phyloP scores from a whole-genome alignment of 176 grass and related monocot genomes.

The Hyparrhenia diplandra region DNA sequence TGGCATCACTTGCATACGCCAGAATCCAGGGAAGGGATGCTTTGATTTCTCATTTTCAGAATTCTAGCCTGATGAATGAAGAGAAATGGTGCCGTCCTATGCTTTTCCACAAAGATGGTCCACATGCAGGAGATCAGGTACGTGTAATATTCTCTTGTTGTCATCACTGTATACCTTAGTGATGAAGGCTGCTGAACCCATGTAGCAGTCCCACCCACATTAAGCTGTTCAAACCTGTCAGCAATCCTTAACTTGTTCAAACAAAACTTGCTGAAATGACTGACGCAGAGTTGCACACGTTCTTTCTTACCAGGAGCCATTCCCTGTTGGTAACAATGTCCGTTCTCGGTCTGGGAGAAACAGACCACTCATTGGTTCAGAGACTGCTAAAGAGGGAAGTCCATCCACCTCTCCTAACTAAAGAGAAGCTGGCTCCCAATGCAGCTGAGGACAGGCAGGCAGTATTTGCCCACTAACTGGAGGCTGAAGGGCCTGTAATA shows the following conservation, averaged over 20 bases:
- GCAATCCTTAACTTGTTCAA: no score
- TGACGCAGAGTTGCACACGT: neutral
- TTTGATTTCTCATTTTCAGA: constrained; percentile 89
- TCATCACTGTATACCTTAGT: neutral
- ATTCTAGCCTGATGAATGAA: constrained; percentile 97
- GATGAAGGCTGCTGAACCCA: no score
- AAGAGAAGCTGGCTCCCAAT: constrained; percentile 15
- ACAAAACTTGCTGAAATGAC: no score
- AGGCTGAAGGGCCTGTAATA: constrained; percentile 31
- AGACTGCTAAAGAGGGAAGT: constrained; percentile 22
- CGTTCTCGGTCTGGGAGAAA: constrained; percentile 47
- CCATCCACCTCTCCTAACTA: constrained; percentile 27
- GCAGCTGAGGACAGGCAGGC: neutral
- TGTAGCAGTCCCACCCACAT: no score
- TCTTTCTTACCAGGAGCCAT: constrained; percentile 64
- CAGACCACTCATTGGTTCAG: constrained; percentile 28
- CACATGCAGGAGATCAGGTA: constrained; percentile 86
- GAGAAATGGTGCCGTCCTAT: constrained; percentile 90
- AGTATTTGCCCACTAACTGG: constrained; percentile 14
- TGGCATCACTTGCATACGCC: constrained; percentile 88
- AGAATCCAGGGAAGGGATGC: constrained; percentile 86
- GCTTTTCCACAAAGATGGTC: constrained; percentile 90
- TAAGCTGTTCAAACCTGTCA: no score
- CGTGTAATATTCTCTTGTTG: neutral
- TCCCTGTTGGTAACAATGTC: constrained; percentile 59